Percentiles rank a stretch among this genome's conserved stretches.
Evolutionary conservation across 441 rosid species (phyloP).

Genomic region (Hypseocharis bilobata): DNA sequence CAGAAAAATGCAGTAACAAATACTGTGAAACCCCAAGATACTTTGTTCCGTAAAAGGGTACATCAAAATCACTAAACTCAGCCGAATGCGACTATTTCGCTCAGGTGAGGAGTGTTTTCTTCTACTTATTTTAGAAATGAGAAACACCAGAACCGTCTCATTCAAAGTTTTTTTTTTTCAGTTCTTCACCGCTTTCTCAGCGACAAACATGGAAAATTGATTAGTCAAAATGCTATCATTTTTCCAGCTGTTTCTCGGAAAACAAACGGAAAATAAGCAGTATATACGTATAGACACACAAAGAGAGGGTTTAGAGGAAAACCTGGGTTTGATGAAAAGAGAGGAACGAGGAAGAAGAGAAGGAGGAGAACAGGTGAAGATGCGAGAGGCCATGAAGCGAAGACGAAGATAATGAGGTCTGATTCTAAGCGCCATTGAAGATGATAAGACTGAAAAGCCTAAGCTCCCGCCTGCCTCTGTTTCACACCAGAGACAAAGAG

Average conservation of each 20-base stretch:
- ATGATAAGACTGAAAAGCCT: too few species aligned
- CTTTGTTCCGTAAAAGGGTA: background rate
- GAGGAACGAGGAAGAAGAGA: constrained; percentile 25
- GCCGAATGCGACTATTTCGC: background rate
- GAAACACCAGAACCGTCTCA: background rate
- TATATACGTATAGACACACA: too few species aligned
- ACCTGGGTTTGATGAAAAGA: constrained; percentile 37
- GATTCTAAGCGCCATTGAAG: constrained; percentile 34
- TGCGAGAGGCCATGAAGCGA: constrained; percentile 32
- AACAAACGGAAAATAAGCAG: constrained; percentile 11
- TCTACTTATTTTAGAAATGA: background rate
- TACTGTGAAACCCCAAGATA: background rate
- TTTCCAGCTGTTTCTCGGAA: background rate
- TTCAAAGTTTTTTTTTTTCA: too few species aligned
- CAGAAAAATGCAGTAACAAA: background rate
- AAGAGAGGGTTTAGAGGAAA: background rate
- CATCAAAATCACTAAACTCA: too few species aligned
- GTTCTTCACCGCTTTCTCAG: background rate
- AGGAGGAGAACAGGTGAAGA: constrained; percentile 19
- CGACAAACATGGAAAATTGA: background rate
- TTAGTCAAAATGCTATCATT: background rate
- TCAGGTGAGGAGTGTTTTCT: background rate
- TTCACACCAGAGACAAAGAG: too few species aligned
- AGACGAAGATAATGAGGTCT: constrained; percentile 32
- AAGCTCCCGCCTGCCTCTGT: background rate